phyloP scores from a whole-genome alignment of 257 asterid species.

The Solanum chiquidenum region DNA sequence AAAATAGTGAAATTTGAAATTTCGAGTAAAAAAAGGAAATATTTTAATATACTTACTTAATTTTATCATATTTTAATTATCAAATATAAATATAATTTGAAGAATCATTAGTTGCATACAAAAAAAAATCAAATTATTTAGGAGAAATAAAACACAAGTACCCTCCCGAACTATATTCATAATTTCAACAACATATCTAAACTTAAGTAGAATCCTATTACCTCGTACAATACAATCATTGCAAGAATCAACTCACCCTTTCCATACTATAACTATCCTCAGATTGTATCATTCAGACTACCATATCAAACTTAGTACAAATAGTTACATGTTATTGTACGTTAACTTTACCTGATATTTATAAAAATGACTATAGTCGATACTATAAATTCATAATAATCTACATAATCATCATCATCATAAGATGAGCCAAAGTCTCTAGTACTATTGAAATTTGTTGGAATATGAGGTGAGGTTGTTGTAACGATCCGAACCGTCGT shows the following conservation, averaged over 20 bases:
- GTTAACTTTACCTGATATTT: neutral
- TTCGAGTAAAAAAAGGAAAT: too few species aligned
- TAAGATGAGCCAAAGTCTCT: slow-evolving; percentile 17
- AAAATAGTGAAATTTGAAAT: too few species aligned
- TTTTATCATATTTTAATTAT: too few species aligned
- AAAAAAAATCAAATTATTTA: too few species aligned
- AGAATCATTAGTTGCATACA: too few species aligned
- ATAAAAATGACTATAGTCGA: neutral
- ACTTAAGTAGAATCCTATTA: too few species aligned
- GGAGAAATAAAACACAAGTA: too few species aligned
- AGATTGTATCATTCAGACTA: neutral
- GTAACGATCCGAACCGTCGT: too few species aligned
- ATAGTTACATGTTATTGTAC: neutral
- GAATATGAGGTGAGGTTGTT: slow-evolving; percentile 48
- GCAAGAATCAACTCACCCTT: neutral
- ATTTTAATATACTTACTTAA: too few species aligned
- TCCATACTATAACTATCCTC: neutral
- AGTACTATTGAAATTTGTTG: slow-evolving; percentile 15
- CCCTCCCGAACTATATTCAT: too few species aligned
- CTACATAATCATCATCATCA: slow-evolving; percentile 28
- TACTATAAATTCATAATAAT: slow-evolving; percentile 15
- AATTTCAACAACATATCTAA: too few species aligned
- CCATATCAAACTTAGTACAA: neutral
- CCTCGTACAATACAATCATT: neutral
- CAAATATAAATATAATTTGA: too few species aligned